Conservation (phyloP, 108 stramenopile genomes). For the Cyclotella baltica region DNA sequence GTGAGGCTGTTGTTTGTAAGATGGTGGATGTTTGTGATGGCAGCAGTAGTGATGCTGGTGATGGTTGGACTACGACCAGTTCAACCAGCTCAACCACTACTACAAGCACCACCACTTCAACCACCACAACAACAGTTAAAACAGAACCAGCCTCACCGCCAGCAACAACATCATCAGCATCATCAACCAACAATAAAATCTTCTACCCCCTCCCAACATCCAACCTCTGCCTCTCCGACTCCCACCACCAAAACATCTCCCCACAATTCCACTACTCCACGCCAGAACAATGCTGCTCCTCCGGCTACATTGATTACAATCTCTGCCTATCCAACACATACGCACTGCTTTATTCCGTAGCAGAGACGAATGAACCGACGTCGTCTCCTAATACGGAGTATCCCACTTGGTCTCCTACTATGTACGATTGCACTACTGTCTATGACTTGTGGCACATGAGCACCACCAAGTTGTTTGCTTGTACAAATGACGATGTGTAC, state of each 20-base stretch:
- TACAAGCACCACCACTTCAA: background rate
- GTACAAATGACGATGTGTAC: background rate
- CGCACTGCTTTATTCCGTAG: background rate
- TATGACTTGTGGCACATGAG: slow-evolving; percentile 1
- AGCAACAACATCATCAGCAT: background rate
- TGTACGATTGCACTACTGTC: background rate
- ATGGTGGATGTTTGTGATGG: slow-evolving; percentile 1
- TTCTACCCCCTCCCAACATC: slow-evolving; percentile 1
- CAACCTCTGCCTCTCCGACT: slow-evolving; percentile 7
- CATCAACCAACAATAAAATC: background rate
- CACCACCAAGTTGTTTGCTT: background rate
- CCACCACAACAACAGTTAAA: background rate
- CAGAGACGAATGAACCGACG: background rate
- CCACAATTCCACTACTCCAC: background rate
- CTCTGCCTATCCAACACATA: background rate
- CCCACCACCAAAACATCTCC: background rate
- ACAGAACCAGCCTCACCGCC: background rate
- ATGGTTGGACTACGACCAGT: background rate
- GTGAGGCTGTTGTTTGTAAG: background rate
- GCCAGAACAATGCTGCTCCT: slow-evolving; percentile 7
- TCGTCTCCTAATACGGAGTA: slow-evolving; percentile 1
- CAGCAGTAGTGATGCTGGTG: background rate
- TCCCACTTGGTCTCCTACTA: background rate
- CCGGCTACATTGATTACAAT: background rate
- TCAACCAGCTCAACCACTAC: background rate